A percentile compares a stretch with the other conserved stretches of the same genome.
phyloP scores from a whole-genome alignment of 441 rosid species.

The Populus hybrid region DNA sequence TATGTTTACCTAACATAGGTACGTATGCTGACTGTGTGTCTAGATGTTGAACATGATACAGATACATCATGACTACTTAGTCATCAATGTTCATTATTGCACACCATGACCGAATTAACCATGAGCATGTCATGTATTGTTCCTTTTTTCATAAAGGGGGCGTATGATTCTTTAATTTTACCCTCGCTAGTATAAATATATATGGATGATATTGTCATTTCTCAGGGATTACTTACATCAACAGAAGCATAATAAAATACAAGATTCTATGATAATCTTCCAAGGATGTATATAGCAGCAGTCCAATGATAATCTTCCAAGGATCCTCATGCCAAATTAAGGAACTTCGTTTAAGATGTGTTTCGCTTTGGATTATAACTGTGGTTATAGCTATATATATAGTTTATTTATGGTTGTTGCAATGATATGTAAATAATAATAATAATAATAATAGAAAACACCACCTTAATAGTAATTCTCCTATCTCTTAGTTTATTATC shows the following conservation, averaged over 20 bases:
- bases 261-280: no score
- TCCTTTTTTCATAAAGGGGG: conserved; percentile 2
- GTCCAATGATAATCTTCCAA: background rate
- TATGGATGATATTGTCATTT: no score
- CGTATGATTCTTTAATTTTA: background rate
- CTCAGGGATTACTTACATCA: no score
- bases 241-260: no score
- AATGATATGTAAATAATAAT: no score
- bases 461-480: no score
- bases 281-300: no score
- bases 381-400: background rate
- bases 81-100: conserved; percentile 2
- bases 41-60: background rate
- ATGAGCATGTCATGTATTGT: background rate
- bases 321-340: background rate
- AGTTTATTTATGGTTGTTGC: no score
- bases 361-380: no score
- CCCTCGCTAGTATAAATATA: background rate
- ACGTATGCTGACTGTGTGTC: background rate
- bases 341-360: background rate
- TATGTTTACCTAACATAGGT: background rate
- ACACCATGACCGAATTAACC: background rate
- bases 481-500: no score
- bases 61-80: background rate
- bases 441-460: no score